Evolutionary conservation across 768 basidiomycete species (phyloP).

Genomic region (Suillus paluster): DNA sequence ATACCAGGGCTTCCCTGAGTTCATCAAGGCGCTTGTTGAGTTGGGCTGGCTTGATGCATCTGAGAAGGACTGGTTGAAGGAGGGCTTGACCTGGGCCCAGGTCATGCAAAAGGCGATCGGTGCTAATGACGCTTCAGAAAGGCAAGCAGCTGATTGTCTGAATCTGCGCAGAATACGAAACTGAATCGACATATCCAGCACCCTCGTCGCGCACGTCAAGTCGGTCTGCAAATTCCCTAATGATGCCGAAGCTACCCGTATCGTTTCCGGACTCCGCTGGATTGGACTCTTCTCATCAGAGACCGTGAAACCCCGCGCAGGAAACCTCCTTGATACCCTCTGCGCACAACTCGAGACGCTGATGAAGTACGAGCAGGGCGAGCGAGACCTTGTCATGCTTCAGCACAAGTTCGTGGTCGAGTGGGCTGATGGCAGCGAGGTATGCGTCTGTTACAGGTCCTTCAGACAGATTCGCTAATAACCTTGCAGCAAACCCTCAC

Average conservation of each 20-base stretch:
- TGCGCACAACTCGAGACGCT: conserved; percentile 88
- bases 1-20: conserved; percentile 97
- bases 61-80: conserved; percentile 77
- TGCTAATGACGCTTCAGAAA: conserved; percentile 69
- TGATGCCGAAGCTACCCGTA: conserved; percentile 69
- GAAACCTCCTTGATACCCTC: conserved; percentile 91
- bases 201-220: conserved; percentile 75
- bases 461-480: neutral
- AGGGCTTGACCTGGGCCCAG: conserved; percentile 81
- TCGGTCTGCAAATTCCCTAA: conserved; percentile 74
- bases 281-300: conserved; percentile 88
- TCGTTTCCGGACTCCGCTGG: conserved; percentile 91
- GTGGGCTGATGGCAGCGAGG: conserved; percentile 80
- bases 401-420: conserved; percentile 98
- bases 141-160: conserved; percentile 43
- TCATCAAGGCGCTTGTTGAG: conserved; percentile 85
- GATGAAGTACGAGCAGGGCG: conserved; percentile 90
- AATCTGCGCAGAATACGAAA: conserved; percentile 4
- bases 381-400: conserved; percentile 96
- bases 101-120: conserved; percentile 77
- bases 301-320: conserved; percentile 61
- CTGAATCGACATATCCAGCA: conserved; percentile 42
- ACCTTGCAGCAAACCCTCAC: conserved; percentile 75
- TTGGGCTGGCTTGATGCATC: conserved; percentile 84
- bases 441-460: conserved; percentile 30